Base-by-base conservation (phyloP, 805 yeast species). In the Wickerhamiella allomyrinae region DNA sequence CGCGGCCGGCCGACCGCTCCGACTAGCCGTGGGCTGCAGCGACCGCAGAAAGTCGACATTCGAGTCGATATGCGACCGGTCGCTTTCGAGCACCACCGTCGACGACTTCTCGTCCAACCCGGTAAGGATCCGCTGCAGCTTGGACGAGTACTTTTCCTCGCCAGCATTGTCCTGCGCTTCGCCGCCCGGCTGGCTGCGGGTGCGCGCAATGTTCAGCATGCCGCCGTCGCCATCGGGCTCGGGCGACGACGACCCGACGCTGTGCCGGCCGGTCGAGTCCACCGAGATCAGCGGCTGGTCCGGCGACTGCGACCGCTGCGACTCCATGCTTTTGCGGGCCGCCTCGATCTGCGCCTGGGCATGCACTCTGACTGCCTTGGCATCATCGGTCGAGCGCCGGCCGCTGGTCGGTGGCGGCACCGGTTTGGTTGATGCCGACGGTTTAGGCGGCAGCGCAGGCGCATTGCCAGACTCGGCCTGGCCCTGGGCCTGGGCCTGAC, bases 31-130 rank as follows among this genome's bases (percentile, higher is more conserved):
- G n/a, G 46, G 42, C 41, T 53, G 54, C 38, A 61, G 46, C 8
- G 59, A 47, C 31, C 60, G 55, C 41, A 61, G 43, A 39, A 61
- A 61, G 48, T 61, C 66, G 34, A 62, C 57, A 41, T 59, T 58
- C 23, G 62, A 57, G 47, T 58, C 56, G 35, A 57, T 53, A 39
- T 55, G 54, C 29, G 57, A 50, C 20, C 41, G 40, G 38, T 53
- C 50, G 15, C 46, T 51, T 20, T 54, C 57, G 40, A 62, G 43
- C 1, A 60, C 54, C 3, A 61, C 58, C 15, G 61, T 61, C n/a
- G 54, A 54, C 24, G 53, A 44, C 14, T 53, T 52, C 40, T 57
- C 59, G 3, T 57, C 48, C 10, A 61, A 42, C 2, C 65, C 61
- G 8, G 58, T 60, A 17, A 61, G 54, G 34, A 61, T 57, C 27